Evolutionary conservation across 2,329 filamentous ascomycete species (phyloP).

Genomic region (Passalora sequoiae): DNA sequence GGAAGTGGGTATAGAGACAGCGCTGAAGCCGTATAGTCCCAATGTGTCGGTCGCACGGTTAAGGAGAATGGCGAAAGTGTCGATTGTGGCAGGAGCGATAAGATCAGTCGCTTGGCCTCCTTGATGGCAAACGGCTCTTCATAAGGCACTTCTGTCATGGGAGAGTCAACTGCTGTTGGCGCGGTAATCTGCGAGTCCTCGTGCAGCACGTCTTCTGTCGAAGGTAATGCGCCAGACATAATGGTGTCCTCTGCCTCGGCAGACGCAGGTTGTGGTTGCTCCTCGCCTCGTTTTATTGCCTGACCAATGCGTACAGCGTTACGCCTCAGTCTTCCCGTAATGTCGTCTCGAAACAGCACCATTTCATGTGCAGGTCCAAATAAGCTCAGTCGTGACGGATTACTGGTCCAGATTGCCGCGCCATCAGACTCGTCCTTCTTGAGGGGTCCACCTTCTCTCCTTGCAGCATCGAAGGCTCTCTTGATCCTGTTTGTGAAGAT

Average conservation of each 20-base stretch:
- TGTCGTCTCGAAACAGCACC: constrained; percentile 79
- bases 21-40: constrained; percentile 73
- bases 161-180: constrained; percentile 6
- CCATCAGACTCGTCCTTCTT: constrained; percentile 53
- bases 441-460: constrained; percentile 56
- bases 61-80: constrained; percentile 82
- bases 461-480: constrained; percentile 72
- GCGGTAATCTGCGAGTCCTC: constrained; percentile 19
- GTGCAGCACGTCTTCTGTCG: constrained; percentile 18
- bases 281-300: constrained; percentile 32
- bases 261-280: constrained; percentile 8
- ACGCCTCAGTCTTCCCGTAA: constrained; percentile 71
- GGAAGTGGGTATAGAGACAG: constrained; percentile 85
- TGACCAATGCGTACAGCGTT: constrained; percentile 66
- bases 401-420: constrained; percentile 81
- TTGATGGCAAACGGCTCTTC: constrained; percentile 17
- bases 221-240: constrained; percentile 30
- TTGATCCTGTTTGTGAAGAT: constrained; percentile 85
- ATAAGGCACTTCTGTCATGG: constrained; percentile 5
- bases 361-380: constrained; percentile 88
- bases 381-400: constrained; percentile 73
- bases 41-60: constrained; percentile 73
- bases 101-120: constrained; percentile 57
- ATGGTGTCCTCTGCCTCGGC: constrained; percentile 23
- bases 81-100: constrained; percentile 86